phyloP scores from a whole-genome alignment of 805 yeast genomes.

The Candida sithepensis region DNA sequence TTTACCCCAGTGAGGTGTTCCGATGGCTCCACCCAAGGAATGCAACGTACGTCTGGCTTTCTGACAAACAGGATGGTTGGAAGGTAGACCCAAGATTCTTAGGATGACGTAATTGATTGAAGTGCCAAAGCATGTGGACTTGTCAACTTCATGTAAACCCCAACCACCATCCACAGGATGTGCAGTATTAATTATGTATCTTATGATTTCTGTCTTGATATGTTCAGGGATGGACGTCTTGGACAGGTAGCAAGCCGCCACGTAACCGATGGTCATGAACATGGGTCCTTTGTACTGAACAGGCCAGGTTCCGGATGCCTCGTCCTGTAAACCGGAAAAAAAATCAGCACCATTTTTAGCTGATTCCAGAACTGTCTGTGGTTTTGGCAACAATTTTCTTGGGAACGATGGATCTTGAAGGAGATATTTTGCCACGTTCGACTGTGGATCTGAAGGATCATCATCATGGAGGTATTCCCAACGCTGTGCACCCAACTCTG shows the following conservation, averaged over 20 bases:
- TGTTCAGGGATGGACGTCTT: conserved; percentile 65
- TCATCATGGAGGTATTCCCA: conserved; percentile 65
- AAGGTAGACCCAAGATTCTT: conserved; percentile 71
- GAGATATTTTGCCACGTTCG: conserved; percentile 53
- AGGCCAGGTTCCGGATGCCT: conserved; percentile 79
- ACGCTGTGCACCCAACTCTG: conserved; percentile 69
- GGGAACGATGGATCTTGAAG: conserved; percentile 21
- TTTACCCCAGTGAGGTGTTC: conserved; percentile 97
- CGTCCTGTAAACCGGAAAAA: conserved; percentile 66
- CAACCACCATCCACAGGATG: conserved; percentile 99
- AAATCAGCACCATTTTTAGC: conserved; percentile 74
- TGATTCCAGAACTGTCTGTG: conserved; percentile 44
- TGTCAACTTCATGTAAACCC: conserved; percentile 93
- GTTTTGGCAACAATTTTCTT: conserved; percentile 25
- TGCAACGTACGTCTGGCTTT: conserved; percentile 71
- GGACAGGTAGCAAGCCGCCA: conserved; percentile 69
- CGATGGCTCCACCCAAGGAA: conserved; percentile 83
- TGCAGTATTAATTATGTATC: conserved; percentile 86
- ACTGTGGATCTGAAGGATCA: conserved; percentile 45
- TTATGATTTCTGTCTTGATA: conserved; percentile 62
- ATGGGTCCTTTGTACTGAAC: conserved; percentile 96
- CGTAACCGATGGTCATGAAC: conserved; percentile 92
- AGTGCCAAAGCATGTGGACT: conserved; percentile 94
- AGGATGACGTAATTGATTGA: conserved; percentile 79
- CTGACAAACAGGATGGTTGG: conserved; percentile 70